Percentiles rank a stretch among this genome's conserved stretches.
Evolutionary conservation across 495 filamentous ascomycete species (phyloP).

Genomic region (Penicillium manginii): DNA sequence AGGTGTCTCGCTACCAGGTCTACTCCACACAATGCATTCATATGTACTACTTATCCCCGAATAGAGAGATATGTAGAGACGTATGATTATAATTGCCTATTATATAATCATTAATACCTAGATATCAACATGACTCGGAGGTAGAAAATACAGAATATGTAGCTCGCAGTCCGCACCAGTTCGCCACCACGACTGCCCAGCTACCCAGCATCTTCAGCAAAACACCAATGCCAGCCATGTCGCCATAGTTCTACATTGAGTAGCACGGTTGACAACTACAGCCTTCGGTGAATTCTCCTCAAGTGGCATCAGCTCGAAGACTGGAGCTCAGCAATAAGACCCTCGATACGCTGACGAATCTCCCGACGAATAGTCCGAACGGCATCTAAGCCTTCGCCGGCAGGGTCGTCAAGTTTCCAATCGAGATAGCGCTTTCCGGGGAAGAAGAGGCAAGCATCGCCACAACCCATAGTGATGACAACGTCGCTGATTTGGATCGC

Average conservation of each 20-base stretch:
- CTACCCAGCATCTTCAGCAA: not conserved
- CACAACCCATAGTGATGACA: constrained; percentile 38
- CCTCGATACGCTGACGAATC: constrained; percentile 25
- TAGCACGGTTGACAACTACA: not conserved
- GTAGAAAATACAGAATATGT: not conserved
- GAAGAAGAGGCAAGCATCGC: constrained; percentile 33
- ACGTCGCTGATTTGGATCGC: constrained; percentile 30
- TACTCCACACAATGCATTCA: not conserved
- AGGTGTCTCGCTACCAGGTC: constrained; percentile 5
- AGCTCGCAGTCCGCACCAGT: not conserved
- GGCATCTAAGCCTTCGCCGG: constrained; percentile 26
- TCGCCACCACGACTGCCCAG: not conserved
- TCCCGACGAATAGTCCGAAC: constrained; percentile 26
- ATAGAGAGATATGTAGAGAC: not conserved
- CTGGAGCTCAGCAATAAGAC: constrained; percentile 23
- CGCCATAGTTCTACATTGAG: not conserved
- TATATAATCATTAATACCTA: no score
- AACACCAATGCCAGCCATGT: not conserved
- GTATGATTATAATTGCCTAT: not conserved
- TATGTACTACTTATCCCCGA: not conserved
- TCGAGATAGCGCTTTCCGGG: constrained; percentile 34
- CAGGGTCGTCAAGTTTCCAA: constrained; percentile 34
- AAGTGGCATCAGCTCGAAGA: constrained; percentile 3
- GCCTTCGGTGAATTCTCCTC: not conserved
- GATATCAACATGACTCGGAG: constrained; percentile 3